These are phyloP conservation scores for Hypholoma sublateritium DNA, from an alignment of 768 basidiomycete genomes.

Conservation along the genomic window DNA sequence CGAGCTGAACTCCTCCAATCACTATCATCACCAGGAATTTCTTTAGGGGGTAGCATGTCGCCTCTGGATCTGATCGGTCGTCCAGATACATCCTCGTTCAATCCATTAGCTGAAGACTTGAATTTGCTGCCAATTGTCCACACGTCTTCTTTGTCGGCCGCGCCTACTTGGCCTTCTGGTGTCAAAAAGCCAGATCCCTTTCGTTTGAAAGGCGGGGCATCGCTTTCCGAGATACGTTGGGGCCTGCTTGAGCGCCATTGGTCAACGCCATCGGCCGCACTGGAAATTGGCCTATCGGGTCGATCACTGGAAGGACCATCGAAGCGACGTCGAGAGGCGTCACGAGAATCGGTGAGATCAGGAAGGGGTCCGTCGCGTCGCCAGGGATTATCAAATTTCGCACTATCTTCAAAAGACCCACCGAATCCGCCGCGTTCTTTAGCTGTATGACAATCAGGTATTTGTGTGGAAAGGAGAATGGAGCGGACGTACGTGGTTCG, in stretches of 20 bases:
- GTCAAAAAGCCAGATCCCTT: constrained; percentile 58
- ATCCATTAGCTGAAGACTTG: constrained; percentile 47
- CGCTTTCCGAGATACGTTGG: constrained; percentile 44
- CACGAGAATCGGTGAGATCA: constrained; percentile 58
- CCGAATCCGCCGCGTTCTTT: constrained; percentile 70
- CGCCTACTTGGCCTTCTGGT: constrained; percentile 39
- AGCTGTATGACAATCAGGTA: constrained; percentile 42
- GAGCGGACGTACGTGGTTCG: constrained; percentile 82
- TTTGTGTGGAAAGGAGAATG: not conserved
- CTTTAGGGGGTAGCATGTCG: constrained; percentile 56
- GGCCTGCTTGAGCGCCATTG: constrained; percentile 74
- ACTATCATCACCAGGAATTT: constrained; percentile 50
- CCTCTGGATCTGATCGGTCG: constrained; percentile 45
- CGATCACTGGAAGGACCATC: constrained; percentile 50
- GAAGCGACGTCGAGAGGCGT: constrained; percentile 63
- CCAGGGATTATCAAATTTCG: constrained; percentile 86
- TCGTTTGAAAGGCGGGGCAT: constrained; percentile 48
- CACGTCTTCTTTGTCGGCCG: constrained; percentile 76
- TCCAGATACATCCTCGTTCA: constrained; percentile 38
- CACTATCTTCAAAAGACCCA: constrained; percentile 61
- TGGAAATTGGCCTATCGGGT: constrained; percentile 41
- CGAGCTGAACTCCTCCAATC: constrained; percentile 69
- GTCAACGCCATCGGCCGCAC: constrained; percentile 56
- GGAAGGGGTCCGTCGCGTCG: constrained; percentile 86
- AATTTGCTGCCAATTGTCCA: constrained; percentile 81